Evolutionary conservation across 2,329 filamentous ascomycete genomes (phyloP).

Genomic region (Zymoseptoria tritici): DNA sequence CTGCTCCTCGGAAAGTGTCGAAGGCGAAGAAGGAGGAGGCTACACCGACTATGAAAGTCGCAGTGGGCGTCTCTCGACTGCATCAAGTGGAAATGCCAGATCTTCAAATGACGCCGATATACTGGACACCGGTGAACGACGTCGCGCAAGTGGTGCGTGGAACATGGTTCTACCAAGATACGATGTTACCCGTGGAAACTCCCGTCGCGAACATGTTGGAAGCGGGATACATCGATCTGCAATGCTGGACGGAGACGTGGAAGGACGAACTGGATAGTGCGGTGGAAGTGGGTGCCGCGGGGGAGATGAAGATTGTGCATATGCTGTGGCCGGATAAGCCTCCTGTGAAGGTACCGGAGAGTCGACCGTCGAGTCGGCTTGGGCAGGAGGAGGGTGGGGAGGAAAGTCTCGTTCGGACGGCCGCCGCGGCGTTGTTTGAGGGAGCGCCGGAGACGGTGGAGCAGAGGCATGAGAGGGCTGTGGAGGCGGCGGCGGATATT

Average conservation of each 20-base stretch:
- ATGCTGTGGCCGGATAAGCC: conserved; percentile 67
- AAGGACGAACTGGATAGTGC: conserved; percentile 83
- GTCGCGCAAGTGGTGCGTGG: conserved; percentile 73
- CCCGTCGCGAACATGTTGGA: conserved; percentile 86
- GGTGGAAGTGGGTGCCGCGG: conserved; percentile 77
- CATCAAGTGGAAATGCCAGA: conserved; percentile 80
- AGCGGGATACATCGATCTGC: conserved; percentile 77
- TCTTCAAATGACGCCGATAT: conserved; percentile 85
- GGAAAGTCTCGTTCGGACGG: conserved; percentile 19
- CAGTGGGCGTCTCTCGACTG: conserved; percentile 82
- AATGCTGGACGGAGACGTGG: conserved; percentile 81
- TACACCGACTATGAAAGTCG: conserved; percentile 52
- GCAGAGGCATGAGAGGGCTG: conserved; percentile 35
- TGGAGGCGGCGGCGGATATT: conserved; percentile 40
- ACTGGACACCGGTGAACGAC: conserved; percentile 93
- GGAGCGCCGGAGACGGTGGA: conserved; percentile 36
- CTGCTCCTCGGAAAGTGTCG: conserved; percentile 15
- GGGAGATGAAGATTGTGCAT: conserved; percentile 85
- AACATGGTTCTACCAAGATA: conserved; percentile 97
- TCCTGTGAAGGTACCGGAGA: conserved; percentile 44
- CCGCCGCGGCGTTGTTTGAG: conserved; percentile 24
- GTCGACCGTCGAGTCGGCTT: conserved; percentile 34
- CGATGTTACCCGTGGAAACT: conserved; percentile 82
- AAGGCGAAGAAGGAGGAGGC: conserved; percentile 24
- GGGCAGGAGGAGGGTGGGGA: conserved; percentile 2